Conservation (phyloP, 2,329 filamentous ascomycete species). For the Akanthomyces lecanii region DNA sequence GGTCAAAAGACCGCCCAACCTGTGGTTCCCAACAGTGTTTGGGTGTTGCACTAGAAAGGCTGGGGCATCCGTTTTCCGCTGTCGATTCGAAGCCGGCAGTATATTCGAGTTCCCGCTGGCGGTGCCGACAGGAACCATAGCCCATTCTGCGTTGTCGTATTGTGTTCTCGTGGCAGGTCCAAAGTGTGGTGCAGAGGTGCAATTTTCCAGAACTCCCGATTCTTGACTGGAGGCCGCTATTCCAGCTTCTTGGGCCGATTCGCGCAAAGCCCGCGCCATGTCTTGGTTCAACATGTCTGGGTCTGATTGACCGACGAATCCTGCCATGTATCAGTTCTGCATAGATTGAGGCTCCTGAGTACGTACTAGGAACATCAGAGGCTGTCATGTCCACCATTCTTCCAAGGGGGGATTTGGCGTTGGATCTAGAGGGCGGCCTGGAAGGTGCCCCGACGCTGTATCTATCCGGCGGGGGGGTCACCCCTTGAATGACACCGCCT, state of each 20-base stretch:
- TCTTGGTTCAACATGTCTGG: constrained; percentile 45
- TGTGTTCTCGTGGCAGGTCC: constrained; percentile 54
- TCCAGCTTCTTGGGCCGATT: constrained; percentile 51
- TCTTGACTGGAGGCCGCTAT: constrained; percentile 43
- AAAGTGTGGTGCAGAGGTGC: constrained; percentile 41
- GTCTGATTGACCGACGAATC: constrained; percentile 28
- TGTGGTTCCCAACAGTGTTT: constrained; percentile 33
- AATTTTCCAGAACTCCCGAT: not conserved
- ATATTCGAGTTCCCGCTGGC: constrained; percentile 23
- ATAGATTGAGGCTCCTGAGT: not conserved
- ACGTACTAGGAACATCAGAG: constrained; percentile 37
- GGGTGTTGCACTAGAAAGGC: constrained; percentile 46
- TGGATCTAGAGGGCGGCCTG: constrained; percentile 58
- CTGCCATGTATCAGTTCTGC: not conserved
- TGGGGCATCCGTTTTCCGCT: constrained; percentile 39
- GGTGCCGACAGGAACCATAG: constrained; percentile 46
- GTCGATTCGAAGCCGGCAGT: constrained; percentile 39
- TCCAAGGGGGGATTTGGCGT: constrained; percentile 53
- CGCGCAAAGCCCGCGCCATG: constrained; percentile 51
- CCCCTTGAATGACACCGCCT: constrained; percentile 37
- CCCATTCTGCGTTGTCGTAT: constrained; percentile 56
- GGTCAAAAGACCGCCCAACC: constrained; percentile 52
- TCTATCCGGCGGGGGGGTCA: constrained; percentile 37
- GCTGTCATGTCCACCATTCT: constrained; percentile 47
- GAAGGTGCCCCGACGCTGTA: constrained; percentile 48